phyloP scores from a whole-genome alignment of 495 filamentous ascomycete species.

The Evansstolkia leycettana region DNA sequence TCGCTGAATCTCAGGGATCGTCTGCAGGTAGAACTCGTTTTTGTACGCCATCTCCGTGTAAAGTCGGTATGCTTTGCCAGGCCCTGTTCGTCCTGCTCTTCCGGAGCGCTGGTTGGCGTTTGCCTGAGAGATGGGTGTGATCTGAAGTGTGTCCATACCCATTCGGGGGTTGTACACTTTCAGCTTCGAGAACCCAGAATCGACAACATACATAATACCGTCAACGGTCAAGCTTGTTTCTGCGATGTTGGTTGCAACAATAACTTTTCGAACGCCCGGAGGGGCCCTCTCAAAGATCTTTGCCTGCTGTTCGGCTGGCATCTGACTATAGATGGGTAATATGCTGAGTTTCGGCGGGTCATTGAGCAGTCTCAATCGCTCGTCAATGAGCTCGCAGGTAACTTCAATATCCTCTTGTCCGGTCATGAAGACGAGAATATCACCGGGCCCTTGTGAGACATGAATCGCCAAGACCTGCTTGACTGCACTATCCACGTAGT shows the following conservation, averaged over 20 bases:
- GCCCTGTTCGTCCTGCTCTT: conserved; percentile 87
- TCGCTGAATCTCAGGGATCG: conserved; percentile 95
- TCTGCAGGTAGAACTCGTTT: conserved; percentile 94
- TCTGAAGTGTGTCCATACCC: conserved; percentile 98
- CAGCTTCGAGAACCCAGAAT: conserved; percentile 89
- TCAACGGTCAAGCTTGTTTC: conserved; percentile 98
- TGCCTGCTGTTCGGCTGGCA: conserved; percentile 95
- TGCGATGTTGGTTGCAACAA: conserved; percentile 97
- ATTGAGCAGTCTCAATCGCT: conserved; percentile 81
- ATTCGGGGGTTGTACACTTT: conserved; percentile 98
- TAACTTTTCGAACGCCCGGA: conserved; percentile 88
- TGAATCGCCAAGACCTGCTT: conserved; percentile 97
- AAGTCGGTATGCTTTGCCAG: conserved; percentile 88
- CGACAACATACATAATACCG: conserved; percentile 98
- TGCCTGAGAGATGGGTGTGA: conserved; percentile 95
- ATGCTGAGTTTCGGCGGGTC: conserved; percentile 93
- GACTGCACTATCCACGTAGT: conserved; percentile 95
- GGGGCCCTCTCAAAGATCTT: conserved; percentile 92
- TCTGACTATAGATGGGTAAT: conserved; percentile 96
- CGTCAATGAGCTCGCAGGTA: conserved; percentile 85
- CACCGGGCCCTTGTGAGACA: conserved; percentile 78
- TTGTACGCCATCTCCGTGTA: conserved; percentile 93
- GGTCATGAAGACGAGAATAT: conserved; percentile 99
- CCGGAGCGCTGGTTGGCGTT: conserved; percentile 91
- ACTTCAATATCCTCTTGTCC: conserved; percentile 98